Base-by-base conservation (phyloP, 192 early-diverging fungal species). In the Diversispora epigaea region DNA sequence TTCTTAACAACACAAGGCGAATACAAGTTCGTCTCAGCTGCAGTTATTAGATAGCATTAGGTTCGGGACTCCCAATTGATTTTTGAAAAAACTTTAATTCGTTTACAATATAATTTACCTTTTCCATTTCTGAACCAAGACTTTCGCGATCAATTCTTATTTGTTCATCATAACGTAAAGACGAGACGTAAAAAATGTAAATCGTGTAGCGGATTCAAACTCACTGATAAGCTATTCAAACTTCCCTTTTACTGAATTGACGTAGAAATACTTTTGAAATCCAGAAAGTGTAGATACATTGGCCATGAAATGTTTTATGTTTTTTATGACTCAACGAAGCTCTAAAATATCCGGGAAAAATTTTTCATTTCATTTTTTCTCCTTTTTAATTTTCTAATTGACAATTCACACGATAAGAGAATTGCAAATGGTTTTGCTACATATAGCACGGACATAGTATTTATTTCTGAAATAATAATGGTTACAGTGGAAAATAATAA, bases 101-200 rank as follows among this genome's bases (percentile, higher is more conserved):
- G 14, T 62, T 21, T 19, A 19, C 11, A 22, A 14, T 14, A 14
- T 3, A 32, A 50, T 43, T 44, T 69, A 69, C 68, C 15, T 44
- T 19, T 47, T 52, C 50, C 50, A 69, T 69, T 19, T 69, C 68
- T 50, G 8, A 15, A 50, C 19, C n/a, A 7, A 69, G 19, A 19
- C 39, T 43, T 54, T 69, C 68, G 10, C 21, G 15, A 54, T 69
- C 67, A n/a, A 69, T 25, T 50, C 32, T 8, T 49, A 25, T 17
- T 69, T 69, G 68, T 4, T 69, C 68, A 44, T 69, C 68, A 47
- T 10, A 45, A 6, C 39, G 15, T 44, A 67, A 44, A 4, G 65
- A 12, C 8, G 44, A n/a, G n/a, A n/a, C n/a, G 7, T 15, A 43
- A 3, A 32, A 69, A 69, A 52, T 52, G 25, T 25, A 69, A 39